Evolutionary conservation across 768 basidiomycete species (phyloP).

Genomic region (Mycena crocata): DNA sequence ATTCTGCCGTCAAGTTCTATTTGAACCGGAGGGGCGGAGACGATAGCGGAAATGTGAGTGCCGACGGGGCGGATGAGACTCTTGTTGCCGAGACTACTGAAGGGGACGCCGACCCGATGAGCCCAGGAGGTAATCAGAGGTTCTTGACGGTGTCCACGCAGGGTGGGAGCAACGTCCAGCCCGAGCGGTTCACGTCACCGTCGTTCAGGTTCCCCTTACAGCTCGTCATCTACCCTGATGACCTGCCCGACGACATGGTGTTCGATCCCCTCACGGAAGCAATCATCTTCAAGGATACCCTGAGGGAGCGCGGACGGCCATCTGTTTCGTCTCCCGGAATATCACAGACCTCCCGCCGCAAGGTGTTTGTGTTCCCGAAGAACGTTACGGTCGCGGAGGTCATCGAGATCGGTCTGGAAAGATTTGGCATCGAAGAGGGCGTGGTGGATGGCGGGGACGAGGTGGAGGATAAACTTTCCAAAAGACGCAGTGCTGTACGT

Average conservation of each 20-base stretch:
- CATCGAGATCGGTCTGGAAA: conserved; percentile 90
- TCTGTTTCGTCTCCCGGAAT: conserved; percentile 61
- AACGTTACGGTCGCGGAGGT: conserved; percentile 97
- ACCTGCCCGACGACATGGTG: conserved; percentile 93
- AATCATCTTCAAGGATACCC: conserved; percentile 86
- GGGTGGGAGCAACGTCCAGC: conserved; percentile 58
- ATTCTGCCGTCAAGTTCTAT: conserved; percentile 97
- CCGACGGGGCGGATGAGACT: conserved; percentile 55
- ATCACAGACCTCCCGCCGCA: conserved; percentile 73
- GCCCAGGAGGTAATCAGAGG: conserved; percentile 43
- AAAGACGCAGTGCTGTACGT: conserved; percentile 79
- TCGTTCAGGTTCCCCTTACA: conserved; percentile 89
- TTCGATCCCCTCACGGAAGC: conserved; percentile 95
- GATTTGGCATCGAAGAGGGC: conserved; percentile 96
- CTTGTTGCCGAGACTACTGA: conserved; percentile 53
- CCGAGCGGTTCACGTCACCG: conserved; percentile 85
- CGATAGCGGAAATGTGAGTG: conserved; percentile 54
- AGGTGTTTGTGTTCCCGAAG: conserved; percentile 92
- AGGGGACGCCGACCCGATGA: conserved; percentile 29
- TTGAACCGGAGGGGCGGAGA: conserved; percentile 71
- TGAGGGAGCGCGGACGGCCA: conserved; percentile 65
- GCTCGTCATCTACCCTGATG: conserved; percentile 86
- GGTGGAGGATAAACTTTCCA: conserved; percentile 90
- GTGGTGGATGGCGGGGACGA: conserved; percentile 99
- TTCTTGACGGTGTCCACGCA: conserved; percentile 56